These are phyloP conservation scores for Lasiosphaeriaceae sp. DNA, from an alignment of 495 filamentous ascomycete species.

Conservation along the genomic window DNA sequence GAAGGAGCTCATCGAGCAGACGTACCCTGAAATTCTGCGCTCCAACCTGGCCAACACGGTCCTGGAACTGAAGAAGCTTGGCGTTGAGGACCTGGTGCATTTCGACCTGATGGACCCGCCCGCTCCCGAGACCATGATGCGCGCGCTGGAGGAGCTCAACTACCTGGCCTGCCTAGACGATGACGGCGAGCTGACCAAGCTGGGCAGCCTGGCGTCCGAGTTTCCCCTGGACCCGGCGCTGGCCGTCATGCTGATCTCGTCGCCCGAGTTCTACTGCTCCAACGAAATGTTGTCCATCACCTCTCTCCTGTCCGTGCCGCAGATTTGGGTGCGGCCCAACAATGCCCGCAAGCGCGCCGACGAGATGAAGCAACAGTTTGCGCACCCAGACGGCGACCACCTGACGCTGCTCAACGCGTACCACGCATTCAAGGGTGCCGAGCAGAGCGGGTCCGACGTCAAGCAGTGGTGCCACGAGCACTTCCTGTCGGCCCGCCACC, in stretches of 20 bases:
- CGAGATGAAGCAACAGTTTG: constrained; percentile 93
- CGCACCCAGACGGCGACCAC: constrained; percentile 91
- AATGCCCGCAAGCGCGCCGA: constrained; percentile 86
- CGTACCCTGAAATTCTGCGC: constrained; percentile 90
- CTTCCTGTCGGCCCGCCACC: constrained; percentile 84
- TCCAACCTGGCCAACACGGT: constrained; percentile 95
- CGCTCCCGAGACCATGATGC: constrained; percentile 97
- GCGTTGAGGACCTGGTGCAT: constrained; percentile 92
- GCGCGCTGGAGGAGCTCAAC: constrained; percentile 95
- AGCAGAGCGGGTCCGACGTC: constrained; percentile 63
- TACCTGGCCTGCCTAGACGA: constrained; percentile 96
- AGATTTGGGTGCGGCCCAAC: constrained; percentile 87
- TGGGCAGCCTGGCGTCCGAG: constrained; percentile 87
- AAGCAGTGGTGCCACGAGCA: constrained; percentile 97
- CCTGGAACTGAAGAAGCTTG: constrained; percentile 94
- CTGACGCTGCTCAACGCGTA: constrained; percentile 96
- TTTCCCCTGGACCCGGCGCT: constrained; percentile 94
- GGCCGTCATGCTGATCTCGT: constrained; percentile 96
- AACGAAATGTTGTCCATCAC: constrained; percentile 97
- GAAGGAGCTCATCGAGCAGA: constrained; percentile 95
- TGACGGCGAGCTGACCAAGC: constrained; percentile 81
- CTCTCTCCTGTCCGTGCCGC: constrained; percentile 87
- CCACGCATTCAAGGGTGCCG: constrained; percentile 84
- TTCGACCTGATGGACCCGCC: constrained; percentile 99
- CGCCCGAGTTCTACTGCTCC: constrained; percentile 97